Percentiles rank a stretch among this genome's conserved stretches.
phyloP scores from a whole-genome alignment of 345 rosid species.

The Hibiscus tridactylites region DNA sequence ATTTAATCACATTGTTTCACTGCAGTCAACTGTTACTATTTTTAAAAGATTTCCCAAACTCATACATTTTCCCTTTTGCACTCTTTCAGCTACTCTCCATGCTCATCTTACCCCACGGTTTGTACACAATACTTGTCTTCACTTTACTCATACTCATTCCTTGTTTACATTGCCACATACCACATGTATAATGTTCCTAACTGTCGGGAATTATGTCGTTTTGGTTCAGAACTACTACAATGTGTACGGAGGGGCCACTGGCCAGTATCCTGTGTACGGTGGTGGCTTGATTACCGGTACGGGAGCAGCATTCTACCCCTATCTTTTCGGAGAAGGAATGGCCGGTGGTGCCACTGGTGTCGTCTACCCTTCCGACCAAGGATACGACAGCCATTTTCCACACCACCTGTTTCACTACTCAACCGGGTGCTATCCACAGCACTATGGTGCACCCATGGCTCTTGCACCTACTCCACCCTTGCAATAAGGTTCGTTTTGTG shows the following conservation, averaged over 20 bases:
- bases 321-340: conserved; percentile 61
- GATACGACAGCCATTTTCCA: conserved; percentile 61
- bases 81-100: conserved; percentile 78
- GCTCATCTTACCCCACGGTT: conserved; percentile 76
- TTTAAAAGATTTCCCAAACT: neutral
- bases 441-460: conserved; percentile 69
- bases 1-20: too few species aligned
- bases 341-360: conserved; percentile 35
- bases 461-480: conserved; percentile 72
- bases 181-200: neutral
- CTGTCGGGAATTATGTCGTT: conserved; percentile 1
- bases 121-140: conserved; percentile 13
- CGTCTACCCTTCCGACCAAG: conserved; percentile 45
- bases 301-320: conserved; percentile 68
- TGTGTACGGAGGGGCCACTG: conserved; percentile 67
- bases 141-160: too few species aligned
- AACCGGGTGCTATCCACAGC: conserved; percentile 54
- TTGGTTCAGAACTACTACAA: conserved; percentile 64
- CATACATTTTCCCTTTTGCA: neutral
- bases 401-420: conserved; percentile 71
- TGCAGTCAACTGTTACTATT: too few species aligned
- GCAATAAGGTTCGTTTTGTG: conserved; percentile 48
- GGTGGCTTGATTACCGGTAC: conserved; percentile 46
- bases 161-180: neutral
- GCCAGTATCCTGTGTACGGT: conserved; percentile 72